Conservation (phyloP, 495 filamentous ascomycete species). For the Neurospora terricola region DNA sequence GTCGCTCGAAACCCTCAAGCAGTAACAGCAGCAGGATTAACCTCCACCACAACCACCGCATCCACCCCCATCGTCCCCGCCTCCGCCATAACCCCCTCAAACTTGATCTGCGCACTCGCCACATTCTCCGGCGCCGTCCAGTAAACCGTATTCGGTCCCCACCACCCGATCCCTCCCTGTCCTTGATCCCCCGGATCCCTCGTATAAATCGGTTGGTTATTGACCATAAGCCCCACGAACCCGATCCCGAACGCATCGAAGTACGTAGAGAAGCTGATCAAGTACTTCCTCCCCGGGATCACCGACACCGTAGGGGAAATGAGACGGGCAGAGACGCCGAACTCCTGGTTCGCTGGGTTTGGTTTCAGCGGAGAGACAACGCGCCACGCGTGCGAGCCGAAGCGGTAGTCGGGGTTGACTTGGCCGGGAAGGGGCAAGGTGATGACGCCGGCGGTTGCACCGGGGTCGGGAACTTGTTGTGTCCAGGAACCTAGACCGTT, state of each 20-base stretch:
- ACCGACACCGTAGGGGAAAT: not conserved
- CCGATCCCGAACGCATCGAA: not conserved
- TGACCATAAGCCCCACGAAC: conserved; percentile 4
- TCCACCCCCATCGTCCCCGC: not conserved
- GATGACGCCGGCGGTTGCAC: not conserved
- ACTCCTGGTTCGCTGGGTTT: not conserved
- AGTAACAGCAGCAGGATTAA: not conserved
- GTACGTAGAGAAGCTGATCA: not conserved
- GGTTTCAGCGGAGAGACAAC: not conserved
- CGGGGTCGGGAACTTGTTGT: not conserved
- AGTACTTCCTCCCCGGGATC: not conserved
- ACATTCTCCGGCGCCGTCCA: not conserved
- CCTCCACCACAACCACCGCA: not conserved
- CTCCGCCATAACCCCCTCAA: not conserved
- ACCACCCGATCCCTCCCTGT: not conserved
- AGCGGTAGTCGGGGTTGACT: not conserved
- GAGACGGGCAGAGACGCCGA: conserved; percentile 2
- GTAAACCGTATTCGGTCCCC: not conserved
- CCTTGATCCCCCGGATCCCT: not conserved
- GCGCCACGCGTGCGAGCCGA: not conserved
- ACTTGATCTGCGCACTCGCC: not conserved
- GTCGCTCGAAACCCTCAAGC: too few relatives aligned
- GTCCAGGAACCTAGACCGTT: conserved; percentile 1
- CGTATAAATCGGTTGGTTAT: conserved; percentile 2
- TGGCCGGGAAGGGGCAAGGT: not conserved